phyloP scores from a whole-genome alignment of 768 basidiomycete species.

The Nidularia pulvinata region DNA sequence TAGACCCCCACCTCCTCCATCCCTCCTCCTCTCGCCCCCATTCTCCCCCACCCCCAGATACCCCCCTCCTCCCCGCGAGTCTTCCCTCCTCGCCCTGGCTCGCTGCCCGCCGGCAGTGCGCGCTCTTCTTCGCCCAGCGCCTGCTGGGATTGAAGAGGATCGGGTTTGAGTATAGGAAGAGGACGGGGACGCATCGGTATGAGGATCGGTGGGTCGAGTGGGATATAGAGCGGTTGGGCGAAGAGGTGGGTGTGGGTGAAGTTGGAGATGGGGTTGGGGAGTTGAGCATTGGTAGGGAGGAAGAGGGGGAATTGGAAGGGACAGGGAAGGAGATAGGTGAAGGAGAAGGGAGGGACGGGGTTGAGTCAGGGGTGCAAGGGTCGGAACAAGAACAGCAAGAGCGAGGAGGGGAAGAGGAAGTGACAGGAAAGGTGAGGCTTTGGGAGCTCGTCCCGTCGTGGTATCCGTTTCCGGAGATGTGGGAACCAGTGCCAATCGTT shows the following conservation, averaged over 20 bases:
- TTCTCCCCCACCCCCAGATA: too few species aligned
- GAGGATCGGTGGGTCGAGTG: conserved; percentile 43
- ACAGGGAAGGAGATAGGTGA: too few species aligned
- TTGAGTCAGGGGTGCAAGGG: too few species aligned
- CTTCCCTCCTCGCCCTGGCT: conserved; percentile 15
- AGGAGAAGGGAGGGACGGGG: too few species aligned
- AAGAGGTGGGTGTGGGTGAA: conserved; percentile 1
- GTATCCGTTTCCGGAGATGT: conserved; percentile 43
- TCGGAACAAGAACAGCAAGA: too few species aligned
- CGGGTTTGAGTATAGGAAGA: conserved; percentile 39
- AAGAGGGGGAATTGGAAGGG: too few species aligned
- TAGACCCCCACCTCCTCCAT: too few species aligned
- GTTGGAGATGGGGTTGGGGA: neutral
- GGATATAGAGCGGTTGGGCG: conserved; percentile 22
- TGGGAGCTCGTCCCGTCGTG: conserved; percentile 27
- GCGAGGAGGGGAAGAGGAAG: neutral
- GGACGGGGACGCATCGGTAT: conserved; percentile 33
- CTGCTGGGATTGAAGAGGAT: conserved; percentile 25
- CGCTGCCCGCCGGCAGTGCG: conserved; percentile 28
- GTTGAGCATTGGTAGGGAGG: too few species aligned
- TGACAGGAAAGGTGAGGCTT: conserved; percentile 14
- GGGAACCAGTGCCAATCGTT: conserved; percentile 16
- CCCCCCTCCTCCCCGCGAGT: too few species aligned
- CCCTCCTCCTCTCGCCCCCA: too few species aligned
- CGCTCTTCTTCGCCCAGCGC: conserved; percentile 27